phyloP scores from a whole-genome alignment of 306 rosid species.

The Cucurbita moschata region DNA sequence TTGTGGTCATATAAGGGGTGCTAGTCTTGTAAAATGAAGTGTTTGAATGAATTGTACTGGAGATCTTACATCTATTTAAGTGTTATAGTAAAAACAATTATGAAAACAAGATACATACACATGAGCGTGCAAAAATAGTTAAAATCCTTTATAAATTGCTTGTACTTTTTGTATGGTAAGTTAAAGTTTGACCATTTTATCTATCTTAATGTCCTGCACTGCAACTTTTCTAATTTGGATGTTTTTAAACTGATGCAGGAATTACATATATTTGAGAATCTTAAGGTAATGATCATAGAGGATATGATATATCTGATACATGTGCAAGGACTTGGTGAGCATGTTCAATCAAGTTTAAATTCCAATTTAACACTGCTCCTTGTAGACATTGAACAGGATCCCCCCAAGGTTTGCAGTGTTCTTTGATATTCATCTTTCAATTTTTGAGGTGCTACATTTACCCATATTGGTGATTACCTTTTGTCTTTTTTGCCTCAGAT shows the following conservation, averaged over 20 bases:
- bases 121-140: neutral
- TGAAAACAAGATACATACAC: neutral
- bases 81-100: neutral
- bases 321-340: constrained; percentile 27
- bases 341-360: constrained; percentile 32
- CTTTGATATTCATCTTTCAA: neutral
- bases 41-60: neutral
- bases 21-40: neutral
- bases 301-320: constrained; percentile 83
- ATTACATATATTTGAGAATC: constrained; percentile 29
- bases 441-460: constrained; percentile 1
- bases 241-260: constrained; percentile 20
- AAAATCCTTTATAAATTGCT: neutral
- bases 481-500: constrained; percentile 27
- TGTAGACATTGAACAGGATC: constrained; percentile 67
- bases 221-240: neutral
- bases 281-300: constrained; percentile 65
- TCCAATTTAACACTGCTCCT: constrained; percentile 34
- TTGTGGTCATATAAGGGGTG: neutral
- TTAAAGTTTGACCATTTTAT: neutral
- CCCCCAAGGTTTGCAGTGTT: constrained; percentile 44
- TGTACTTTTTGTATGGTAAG: neutral
- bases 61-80: neutral
- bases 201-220: neutral
- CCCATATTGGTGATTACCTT: neutral